Percentiles rank a stretch among this genome's conserved stretches.
phyloP scores from a whole-genome alignment of 139 green algal genomes.

The Mesotaenium endlicherianum region DNA sequence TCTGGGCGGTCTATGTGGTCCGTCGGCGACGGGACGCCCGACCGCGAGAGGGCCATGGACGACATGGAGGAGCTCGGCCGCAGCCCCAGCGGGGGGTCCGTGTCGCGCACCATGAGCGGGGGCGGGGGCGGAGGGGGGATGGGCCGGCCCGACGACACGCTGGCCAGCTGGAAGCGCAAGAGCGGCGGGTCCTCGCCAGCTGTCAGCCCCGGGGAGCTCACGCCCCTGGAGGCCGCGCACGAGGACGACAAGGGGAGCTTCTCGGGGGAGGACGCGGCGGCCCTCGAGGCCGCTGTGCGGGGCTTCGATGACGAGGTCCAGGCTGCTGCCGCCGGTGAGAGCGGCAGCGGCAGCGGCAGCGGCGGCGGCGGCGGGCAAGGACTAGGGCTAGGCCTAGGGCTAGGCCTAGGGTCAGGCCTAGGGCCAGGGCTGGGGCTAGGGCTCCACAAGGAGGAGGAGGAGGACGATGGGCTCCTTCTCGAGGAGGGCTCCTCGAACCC shows the following conservation, averaged over 20 bases:
- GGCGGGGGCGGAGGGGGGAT: no score
- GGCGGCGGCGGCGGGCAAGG: neutral
- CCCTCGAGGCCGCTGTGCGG: neutral
- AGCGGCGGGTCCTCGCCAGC: conserved; percentile 16
- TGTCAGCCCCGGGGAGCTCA: neutral
- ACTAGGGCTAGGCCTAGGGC: neutral
- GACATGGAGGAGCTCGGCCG: neutral
- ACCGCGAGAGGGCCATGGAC: neutral
- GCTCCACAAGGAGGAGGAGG: neutral
- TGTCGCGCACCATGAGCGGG: no score
- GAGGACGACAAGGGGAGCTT: conserved; percentile 7
- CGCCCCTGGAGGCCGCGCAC: neutral
- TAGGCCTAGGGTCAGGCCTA: neutral
- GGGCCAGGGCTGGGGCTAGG: neutral
- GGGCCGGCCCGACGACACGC: conserved; percentile 29
- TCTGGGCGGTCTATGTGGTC: conserved; percentile 44
- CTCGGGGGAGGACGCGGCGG: neutral
- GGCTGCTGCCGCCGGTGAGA: neutral
- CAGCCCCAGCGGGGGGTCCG: no score
- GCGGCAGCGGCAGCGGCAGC: neutral
- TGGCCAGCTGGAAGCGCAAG: conserved; percentile 33
- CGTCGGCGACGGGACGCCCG: conserved; percentile 7
- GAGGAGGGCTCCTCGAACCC: neutral
- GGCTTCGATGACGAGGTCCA: neutral
- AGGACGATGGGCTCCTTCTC: neutral